Percentiles rank a stretch among this genome's conserved stretches.
phyloP scores from a whole-genome alignment of 768 basidiomycete genomes.

The Piloderma croceum region DNA sequence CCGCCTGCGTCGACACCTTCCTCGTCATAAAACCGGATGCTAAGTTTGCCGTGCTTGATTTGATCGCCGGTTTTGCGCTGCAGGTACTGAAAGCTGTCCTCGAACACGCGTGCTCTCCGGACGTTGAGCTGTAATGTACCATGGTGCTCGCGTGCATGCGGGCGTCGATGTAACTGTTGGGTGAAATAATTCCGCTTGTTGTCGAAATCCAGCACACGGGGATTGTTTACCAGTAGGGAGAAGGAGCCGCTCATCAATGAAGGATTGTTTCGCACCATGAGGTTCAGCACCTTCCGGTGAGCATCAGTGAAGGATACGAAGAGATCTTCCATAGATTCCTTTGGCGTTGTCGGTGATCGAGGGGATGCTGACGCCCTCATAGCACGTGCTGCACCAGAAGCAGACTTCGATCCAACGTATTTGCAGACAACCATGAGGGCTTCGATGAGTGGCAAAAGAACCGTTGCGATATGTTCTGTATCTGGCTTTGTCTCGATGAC shows the following conservation, averaged over 20 bases:
- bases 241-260: conserved; percentile 98
- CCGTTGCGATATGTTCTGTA: conserved; percentile 84
- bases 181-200: conserved; percentile 97
- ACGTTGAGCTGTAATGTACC: conserved; percentile 84
- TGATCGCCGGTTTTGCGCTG: conserved; percentile 90
- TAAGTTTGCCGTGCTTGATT: conserved; percentile 97
- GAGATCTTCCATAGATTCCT: conserved; percentile 81
- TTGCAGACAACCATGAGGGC: conserved; percentile 98
- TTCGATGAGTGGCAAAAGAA: conserved; percentile 91
- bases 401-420: conserved; percentile 69
- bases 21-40: conserved; percentile 92
- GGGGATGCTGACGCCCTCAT: conserved; percentile 67
- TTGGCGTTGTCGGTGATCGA: conserved; percentile 55
- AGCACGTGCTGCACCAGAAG: conserved; percentile 41
- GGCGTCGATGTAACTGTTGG: conserved; percentile 85
- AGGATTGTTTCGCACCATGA: conserved; percentile 98
- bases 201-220: conserved; percentile 96
- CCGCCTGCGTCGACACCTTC: conserved; percentile 99
- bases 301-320: conserved; percentile 92
- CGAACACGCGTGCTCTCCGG: conserved; percentile 87
- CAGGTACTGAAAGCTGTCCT: conserved; percentile 92
- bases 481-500: conserved; percentile 76
- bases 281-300: conserved; percentile 89
- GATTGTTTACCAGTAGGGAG: conserved; percentile 91
- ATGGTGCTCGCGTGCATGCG: conserved; percentile 74